phyloP scores from a whole-genome alignment of 345 rosid species.

The thale cress (Arabidopsis thaliana) region TAIR10.1 NC_003076.8:26745501-26746000 shows the following conservation, averaged over 20 bases:
- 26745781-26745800: slow-evolving; percentile 2
- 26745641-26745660: slow-evolving; percentile 36
- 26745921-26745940: background rate
- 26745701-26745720: slow-evolving; percentile 33
- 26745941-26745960: background rate
- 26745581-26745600: slow-evolving; percentile 39
- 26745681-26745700: slow-evolving; percentile 35
- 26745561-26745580: slow-evolving; percentile 19
- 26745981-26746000: background rate
- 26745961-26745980: background rate
- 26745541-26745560: slow-evolving; percentile 37
- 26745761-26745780: slow-evolving; percentile 10
- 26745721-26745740: slow-evolving; percentile 26
- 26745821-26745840: background rate
- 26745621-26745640: slow-evolving; percentile 10
- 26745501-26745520: slow-evolving; percentile 35
- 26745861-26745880: background rate
- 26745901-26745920: background rate
- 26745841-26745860: background rate
- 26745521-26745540: slow-evolving; percentile 44
- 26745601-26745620: slow-evolving; percentile 25
- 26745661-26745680: slow-evolving; percentile 32
- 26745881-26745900: background rate
- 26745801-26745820: background rate
- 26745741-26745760: slow-evolving; percentile 28